These are phyloP conservation scores for Pulveroboletus sp. DNA, from an alignment of 768 basidiomycete genomes.

Conservation along the genomic window DNA sequence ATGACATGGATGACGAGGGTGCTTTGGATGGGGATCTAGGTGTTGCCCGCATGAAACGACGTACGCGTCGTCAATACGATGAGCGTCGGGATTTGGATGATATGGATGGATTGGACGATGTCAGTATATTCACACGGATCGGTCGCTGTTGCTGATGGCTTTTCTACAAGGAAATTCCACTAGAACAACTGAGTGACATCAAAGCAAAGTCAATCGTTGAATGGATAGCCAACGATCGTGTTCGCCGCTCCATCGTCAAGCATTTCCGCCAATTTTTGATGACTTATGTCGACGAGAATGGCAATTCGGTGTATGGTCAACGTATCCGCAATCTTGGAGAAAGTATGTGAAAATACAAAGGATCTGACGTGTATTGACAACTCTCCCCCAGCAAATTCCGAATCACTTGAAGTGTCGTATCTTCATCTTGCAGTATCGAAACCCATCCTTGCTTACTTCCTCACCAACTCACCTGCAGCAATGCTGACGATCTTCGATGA, in stretches of 20 bases:
- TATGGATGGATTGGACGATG: constrained; percentile 84
- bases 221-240: constrained; percentile 93
- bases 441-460: constrained; percentile 94
- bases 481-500: constrained; percentile 96
- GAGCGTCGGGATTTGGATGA: constrained; percentile 90
- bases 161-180: constrained; percentile 71
- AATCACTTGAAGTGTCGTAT: constrained; percentile 96
- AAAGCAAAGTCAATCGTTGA: constrained; percentile 96
- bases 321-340: constrained; percentile 92
- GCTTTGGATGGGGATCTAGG: constrained; percentile 64
- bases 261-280: constrained; percentile 95
- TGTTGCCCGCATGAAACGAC: constrained; percentile 68
- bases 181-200: constrained; percentile 96
- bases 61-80: constrained; percentile 90
- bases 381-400: constrained; percentile 72
- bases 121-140: constrained; percentile 34
- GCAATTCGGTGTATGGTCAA: constrained; percentile 90
- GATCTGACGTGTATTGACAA: constrained; percentile 12
- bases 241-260: constrained; percentile 82
- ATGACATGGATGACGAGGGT: constrained; percentile 74
- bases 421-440: constrained; percentile 91
- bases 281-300: constrained; percentile 92
- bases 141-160: constrained; percentile 14
- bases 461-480: constrained; percentile 88
- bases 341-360: constrained; percentile 49